phyloP scores from a whole-genome alignment of 148 eudicot genomes.

The Fallopia convolvulus region DNA sequence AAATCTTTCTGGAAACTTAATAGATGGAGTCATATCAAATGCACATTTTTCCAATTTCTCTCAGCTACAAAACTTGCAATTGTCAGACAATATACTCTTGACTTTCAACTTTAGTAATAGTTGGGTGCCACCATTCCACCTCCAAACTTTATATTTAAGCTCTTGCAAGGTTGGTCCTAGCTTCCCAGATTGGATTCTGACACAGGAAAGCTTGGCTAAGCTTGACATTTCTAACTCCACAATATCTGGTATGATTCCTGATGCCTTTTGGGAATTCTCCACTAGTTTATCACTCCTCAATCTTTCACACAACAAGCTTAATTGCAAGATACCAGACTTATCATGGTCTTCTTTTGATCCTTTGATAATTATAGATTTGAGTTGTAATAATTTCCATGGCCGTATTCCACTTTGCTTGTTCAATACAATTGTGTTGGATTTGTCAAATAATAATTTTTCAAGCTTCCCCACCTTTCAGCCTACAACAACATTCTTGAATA shows the following conservation, averaged over 20 bases:
- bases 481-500: no score
- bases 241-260: conserved; percentile 6
- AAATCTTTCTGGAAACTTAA: not conserved
- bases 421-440: not conserved
- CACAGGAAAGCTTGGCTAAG: not conserved
- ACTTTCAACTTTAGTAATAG: not conserved
- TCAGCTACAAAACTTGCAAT: not conserved
- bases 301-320: not conserved
- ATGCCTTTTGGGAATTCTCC: not conserved
- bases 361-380: not conserved
- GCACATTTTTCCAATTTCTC: not conserved
- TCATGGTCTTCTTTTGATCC: no score
- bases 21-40: not conserved
- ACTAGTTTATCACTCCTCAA: not conserved
- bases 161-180: not conserved
- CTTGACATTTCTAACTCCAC: conserved; percentile 14
- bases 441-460: conserved; percentile 14
- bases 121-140: not conserved
- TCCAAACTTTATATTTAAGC: not conserved
- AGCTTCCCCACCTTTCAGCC: no score
- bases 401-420: not conserved
- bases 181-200: conserved; percentile 14
- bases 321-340: not conserved
- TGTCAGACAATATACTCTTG: not conserved
- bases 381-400: not conserved